Evolutionary conservation across 331 rosid genomes (phyloP), one percentile per base, ranked within the genome.

Genomic region (Acacia pycnantha): DNA sequence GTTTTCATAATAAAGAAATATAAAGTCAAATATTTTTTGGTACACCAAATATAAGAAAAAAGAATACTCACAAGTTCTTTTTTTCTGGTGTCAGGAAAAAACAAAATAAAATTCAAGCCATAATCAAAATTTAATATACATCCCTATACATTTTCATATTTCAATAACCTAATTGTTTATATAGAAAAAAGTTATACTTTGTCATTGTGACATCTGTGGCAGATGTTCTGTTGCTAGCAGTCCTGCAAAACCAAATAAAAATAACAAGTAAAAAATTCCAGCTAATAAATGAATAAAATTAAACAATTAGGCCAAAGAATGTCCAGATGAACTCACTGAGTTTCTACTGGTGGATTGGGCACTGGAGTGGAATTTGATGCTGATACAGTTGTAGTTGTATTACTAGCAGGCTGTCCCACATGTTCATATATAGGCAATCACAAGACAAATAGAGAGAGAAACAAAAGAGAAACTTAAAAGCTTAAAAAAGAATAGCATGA

Each of bases 361-460:
- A 74, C 70, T 50, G 86, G 29, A 40, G 87, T 15, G 26, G 95
- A 68, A 77, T 70, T 84, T 75, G 92, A 78, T 41, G 85, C 79
- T 48, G 91, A 84, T 66, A 83, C 86, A 54, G 91, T 48, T 77
- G 77, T 64, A 48, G 94, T 82, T 58, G 89, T 90, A 84, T 82
- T 90, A 70, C 82, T 80, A 84, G 90, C 82, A 50, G 88, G 84
- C 97, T 93, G 91, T 24, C 31, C 59, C 67, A 87, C 24, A 79
- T 12, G 62, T 58, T 22, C 70, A 86, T 73, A 81, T 70, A 79
- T 56, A 76, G 26, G 24, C 47, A 80, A 69, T 43, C 65, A 29
- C 77, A 75, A 22, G 31, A n/a, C 73, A 85, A 46, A 81, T 51
- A 77, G 77, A n/a, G 74, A n/a, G n/a, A 74, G 74, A 77, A 10